Evolutionary conservation across 2,329 filamentous ascomycete species (phyloP).

Genomic region (Fusarium hostae): DNA sequence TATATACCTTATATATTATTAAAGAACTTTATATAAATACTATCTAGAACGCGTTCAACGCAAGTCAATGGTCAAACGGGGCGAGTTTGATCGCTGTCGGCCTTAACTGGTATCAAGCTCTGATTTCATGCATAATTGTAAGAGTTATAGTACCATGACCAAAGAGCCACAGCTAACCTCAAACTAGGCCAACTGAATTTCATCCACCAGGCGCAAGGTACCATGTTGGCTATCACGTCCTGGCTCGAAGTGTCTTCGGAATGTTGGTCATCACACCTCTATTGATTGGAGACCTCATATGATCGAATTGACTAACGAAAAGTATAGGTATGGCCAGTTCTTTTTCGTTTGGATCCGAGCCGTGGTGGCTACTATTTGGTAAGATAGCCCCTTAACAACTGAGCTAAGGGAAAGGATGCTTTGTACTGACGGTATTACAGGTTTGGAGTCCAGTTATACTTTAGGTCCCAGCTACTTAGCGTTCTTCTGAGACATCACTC

Average conservation of each 20-base stretch:
- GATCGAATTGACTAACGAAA: background rate
- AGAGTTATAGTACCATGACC: background rate
- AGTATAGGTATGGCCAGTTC: background rate
- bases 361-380: background rate
- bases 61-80: background rate
- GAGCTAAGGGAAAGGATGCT: background rate
- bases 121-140: background rate
- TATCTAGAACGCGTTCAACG: background rate
- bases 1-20: too few relatives aligned
- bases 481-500: conserved; percentile 44
- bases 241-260: background rate
- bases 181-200: background rate
- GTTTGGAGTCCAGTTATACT: background rate
- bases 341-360: background rate
- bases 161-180: background rate
- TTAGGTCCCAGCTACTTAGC: background rate
- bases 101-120: background rate
- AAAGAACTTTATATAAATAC: too few relatives aligned
- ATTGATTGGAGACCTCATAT: background rate
- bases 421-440: background rate
- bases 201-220: background rate
- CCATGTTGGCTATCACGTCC: background rate
- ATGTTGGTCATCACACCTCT: background rate
- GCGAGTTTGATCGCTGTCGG: background rate
- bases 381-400: background rate